Conservation (phyloP, 768 basidiomycete genomes). For the Lentinus brumalis region DNA sequence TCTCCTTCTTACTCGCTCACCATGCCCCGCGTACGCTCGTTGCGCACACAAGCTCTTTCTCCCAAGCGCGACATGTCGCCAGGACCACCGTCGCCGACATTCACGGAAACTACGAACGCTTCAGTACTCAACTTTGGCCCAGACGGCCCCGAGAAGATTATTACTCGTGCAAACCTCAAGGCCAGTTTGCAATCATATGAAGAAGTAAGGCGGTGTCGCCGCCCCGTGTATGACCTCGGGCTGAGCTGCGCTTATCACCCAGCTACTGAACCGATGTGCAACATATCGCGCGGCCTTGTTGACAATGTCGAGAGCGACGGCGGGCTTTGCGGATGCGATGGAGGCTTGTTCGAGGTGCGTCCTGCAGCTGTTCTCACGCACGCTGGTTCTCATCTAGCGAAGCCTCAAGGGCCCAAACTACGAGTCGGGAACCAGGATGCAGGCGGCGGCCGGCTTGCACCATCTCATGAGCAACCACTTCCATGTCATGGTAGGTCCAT, state of each 20-base stretch:
- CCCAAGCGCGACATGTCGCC: constrained; percentile 51
- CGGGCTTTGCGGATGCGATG: constrained; percentile 85
- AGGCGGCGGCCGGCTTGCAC: constrained; percentile 86
- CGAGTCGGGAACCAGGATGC: constrained; percentile 78
- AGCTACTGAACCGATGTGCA: constrained; percentile 79
- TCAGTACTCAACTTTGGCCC: constrained; percentile 78
- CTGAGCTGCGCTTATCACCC: constrained; percentile 16
- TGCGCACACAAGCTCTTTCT: constrained; percentile 55
- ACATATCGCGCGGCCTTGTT: constrained; percentile 81
- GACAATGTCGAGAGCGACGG: constrained; percentile 80
- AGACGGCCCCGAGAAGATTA: constrained; percentile 78
- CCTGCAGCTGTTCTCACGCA: neutral
- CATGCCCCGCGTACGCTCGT: constrained; percentile 59
- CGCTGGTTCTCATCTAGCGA: constrained; percentile 5
- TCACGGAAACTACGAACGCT: constrained; percentile 77
- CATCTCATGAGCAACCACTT: constrained; percentile 92
- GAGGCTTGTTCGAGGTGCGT: constrained; percentile 80
- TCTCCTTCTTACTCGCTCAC: neutral
- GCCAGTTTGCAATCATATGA: constrained; percentile 79
- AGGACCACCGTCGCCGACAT: constrained; percentile 79
- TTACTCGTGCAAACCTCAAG: constrained; percentile 78
- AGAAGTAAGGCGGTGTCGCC: constrained; percentile 52
- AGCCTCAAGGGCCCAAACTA: constrained; percentile 81
- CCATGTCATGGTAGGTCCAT: constrained; percentile 75
- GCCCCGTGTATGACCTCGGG: neutral